Evolutionary conservation across 108 stramenopile species (phyloP), one percentile per base, ranked within the genome.

Genomic region (Cyclotella baltica): DNA sequence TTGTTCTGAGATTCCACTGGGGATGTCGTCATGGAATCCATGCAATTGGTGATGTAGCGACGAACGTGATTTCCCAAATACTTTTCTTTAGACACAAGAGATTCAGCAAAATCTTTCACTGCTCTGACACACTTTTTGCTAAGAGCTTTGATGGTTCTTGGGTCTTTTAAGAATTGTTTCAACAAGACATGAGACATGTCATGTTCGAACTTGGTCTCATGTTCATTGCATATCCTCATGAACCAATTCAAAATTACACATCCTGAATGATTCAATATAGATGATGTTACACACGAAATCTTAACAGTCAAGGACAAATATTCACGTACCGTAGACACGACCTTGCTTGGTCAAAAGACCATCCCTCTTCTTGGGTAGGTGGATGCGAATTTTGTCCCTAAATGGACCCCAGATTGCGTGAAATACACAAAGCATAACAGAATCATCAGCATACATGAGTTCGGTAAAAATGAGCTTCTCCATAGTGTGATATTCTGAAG

Each of bases 391-490:
- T 23, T 31, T 11, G 19, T 61, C 46, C 2, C 48, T 61, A 27
- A 62, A 72, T 0, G 58, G 38, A 30, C 31, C 62, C 59, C 58
- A 61, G 2, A 71, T 43, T 3, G 47, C 70, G 40, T 71, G 70
- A 29, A 71, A 71, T 0, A 11, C 18, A 28, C 72, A 72, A 18
- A 72, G 19, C 38, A 61, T 62, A 0, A 62, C 27, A 0, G 0
- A 27, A 20, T 16, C 31, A 0, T 62, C 38, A 29, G 23, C 5
- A 50, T 38, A 72, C 2, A 19, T 43, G 2, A 3, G 19, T 0
- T 31, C 58, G 6, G 38, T 19, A 29, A 37, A 4, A 50, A 61
- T 72, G 1, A 23, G 2, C 10, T 23, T 0, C 9, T 72, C 46
- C 47, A 62, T 47, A 3, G 72, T 31, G 25, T 22, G 0, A 46